A percentile compares a stretch with the other conserved stretches of the same genome.
These are phyloP conservation scores for Aspergillus novofumigatus DNA, from an alignment of 2,329 filamentous ascomycete species.

Conservation along the genomic window DNA sequence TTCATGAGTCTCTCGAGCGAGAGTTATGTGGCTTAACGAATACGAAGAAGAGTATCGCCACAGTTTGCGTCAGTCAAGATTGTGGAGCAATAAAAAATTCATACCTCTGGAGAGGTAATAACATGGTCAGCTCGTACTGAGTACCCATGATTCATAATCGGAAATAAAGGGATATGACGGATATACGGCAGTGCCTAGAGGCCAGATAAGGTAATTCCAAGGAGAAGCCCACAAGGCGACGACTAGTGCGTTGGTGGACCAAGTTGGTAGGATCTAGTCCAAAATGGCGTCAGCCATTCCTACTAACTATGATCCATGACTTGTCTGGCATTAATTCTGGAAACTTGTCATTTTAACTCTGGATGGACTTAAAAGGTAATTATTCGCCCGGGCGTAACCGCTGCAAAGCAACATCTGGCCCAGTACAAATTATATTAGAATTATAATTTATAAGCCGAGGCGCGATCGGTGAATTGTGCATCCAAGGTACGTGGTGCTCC, in stretches of 20 bases:
- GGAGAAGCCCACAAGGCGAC: not conserved
- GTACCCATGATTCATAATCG: not conserved
- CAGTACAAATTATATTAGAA: constrained; percentile 10
- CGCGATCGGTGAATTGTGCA: not conserved
- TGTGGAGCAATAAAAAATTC: not conserved
- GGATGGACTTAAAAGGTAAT: not conserved
- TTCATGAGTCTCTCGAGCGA: not conserved
- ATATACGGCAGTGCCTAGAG: not conserved
- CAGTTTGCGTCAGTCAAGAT: constrained; percentile 3
- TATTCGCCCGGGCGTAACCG: constrained; percentile 15
- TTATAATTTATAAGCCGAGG: not conserved
- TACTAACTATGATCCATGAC: not conserved
- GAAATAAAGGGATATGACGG: not conserved
- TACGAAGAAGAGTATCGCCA: constrained; percentile 9
- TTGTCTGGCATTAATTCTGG: not conserved
- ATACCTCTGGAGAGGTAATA: too few species aligned
- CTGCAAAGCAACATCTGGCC: constrained; percentile 9
- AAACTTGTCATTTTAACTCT: not conserved
- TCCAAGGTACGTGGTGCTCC: not conserved
- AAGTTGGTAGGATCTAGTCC: not conserved
- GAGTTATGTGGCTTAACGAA: constrained; percentile 5
- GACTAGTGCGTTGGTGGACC: not conserved
- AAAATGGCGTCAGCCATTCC: constrained; percentile 2
- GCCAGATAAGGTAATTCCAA: not conserved
- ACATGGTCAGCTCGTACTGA: not conserved